Evolutionary conservation across 202 grass and related monocot genomes (phyloP).

Genomic region (Tripidium arundinaceum): DNA sequence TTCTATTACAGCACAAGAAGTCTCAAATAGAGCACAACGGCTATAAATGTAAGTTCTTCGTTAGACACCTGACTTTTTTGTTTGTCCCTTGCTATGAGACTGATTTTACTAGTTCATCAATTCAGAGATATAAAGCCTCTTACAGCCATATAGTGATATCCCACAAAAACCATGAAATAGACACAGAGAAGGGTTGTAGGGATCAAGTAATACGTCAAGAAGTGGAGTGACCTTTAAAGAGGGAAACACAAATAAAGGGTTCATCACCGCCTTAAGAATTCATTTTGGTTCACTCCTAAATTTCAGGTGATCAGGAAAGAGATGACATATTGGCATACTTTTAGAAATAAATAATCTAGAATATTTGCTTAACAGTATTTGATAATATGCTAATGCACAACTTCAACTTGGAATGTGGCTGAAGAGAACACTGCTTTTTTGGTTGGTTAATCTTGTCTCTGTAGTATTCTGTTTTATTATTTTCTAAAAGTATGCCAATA

Average conservation of each 20-base stretch:
- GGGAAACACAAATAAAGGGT: neutral
- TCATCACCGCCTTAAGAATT: neutral
- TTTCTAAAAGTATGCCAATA: neutral
- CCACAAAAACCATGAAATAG: neutral
- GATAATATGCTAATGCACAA: too few species aligned
- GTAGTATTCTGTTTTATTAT: too few species aligned
- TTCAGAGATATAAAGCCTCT: neutral
- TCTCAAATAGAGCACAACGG: too few species aligned
- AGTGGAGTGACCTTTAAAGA: neutral
- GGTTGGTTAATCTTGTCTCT: too few species aligned
- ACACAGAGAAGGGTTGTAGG: neutral
- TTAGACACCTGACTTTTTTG: too few species aligned
- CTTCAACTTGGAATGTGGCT: neutral
- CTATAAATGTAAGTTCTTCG: too few species aligned
- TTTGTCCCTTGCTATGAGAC: neutral
- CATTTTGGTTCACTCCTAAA: neutral
- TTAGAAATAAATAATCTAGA: neutral
- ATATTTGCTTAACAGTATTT: neutral
- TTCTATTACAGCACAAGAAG: too few species aligned
- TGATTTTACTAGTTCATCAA: neutral
- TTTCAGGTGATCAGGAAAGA: neutral
- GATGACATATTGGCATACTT: neutral
- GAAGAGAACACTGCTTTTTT: too few species aligned
- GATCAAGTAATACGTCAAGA: neutral
- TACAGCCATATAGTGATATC: neutral